A percentile compares a stretch with the other conserved stretches of the same genome.
Evolutionary conservation across 2,329 filamentous ascomycete species (phyloP).

Genomic region (Pyrenophora seminiperda): DNA sequence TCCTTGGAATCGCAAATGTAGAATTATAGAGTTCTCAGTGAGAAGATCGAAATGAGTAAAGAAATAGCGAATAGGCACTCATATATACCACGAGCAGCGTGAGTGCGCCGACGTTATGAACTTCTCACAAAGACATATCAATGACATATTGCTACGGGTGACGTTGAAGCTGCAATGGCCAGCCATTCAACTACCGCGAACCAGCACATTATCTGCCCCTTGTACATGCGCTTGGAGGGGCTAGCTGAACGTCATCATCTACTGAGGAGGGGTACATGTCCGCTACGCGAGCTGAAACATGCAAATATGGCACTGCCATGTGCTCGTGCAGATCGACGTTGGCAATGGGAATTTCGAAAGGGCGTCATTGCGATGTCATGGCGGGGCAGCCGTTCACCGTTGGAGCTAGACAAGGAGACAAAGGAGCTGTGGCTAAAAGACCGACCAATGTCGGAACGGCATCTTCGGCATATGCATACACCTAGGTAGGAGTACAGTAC

Average conservation of each 20-base stretch:
- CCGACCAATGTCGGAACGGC: slow-evolving; percentile 3
- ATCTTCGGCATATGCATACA: slow-evolving; percentile 6
- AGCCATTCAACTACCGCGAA: slow-evolving; percentile 28
- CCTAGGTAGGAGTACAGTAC: too few relatives aligned
- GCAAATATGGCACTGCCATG: slow-evolving; percentile 16
- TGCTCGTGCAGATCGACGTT: slow-evolving; percentile 24
- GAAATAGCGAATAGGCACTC: background rate
- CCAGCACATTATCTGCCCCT: slow-evolving; percentile 23
- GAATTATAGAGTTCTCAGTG: background rate
- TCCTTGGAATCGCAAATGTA: slow-evolving; percentile 1
- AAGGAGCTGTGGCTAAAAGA: slow-evolving; percentile 17
- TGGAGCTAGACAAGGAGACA: slow-evolving; percentile 17
- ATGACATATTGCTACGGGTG: slow-evolving; percentile 34
- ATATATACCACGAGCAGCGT: background rate
- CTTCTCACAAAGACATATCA: slow-evolving; percentile 9
- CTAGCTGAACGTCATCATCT: slow-evolving; percentile 40
- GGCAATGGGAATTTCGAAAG: slow-evolving; percentile 19
- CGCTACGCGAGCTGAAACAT: slow-evolving; percentile 15
- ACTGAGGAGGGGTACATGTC: slow-evolving; percentile 26
- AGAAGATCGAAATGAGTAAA: background rate
- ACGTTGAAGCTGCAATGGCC: slow-evolving; percentile 14
- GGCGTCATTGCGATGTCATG: slow-evolving; percentile 40
- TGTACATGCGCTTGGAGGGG: slow-evolving; percentile 33
- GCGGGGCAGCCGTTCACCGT: slow-evolving; percentile 23
- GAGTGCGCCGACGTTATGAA: slow-evolving; percentile 22